phyloP scores from a whole-genome alignment of 2,329 filamentous ascomycete species.

The Teratosphaeria destructans region DNA sequence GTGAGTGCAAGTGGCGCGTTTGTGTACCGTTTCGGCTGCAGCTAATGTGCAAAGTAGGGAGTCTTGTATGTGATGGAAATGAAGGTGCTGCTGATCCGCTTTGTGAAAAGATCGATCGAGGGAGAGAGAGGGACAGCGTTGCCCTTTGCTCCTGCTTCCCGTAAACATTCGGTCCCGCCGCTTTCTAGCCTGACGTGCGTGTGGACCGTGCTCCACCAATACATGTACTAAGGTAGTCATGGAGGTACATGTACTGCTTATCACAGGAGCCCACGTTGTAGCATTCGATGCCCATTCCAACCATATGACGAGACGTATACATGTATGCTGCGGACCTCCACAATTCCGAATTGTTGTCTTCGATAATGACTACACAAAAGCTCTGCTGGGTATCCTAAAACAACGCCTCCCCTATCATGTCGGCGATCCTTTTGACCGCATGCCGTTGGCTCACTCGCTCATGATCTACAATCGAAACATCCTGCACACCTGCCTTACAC shows the following conservation, averaged over 20 bases:
- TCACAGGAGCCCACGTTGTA: not conserved
- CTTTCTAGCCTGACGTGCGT: too few relatives aligned
- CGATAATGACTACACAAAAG: not conserved
- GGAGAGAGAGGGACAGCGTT: not conserved
- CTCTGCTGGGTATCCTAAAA: constrained; percentile 2
- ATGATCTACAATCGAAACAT: not conserved
- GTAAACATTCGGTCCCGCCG: not conserved
- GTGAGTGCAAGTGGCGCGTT: not conserved
- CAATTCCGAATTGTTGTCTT: not conserved
- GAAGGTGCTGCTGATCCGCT: not conserved
- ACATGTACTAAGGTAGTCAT: too few relatives aligned
- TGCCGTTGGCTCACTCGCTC: not conserved
- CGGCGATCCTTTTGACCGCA: too few relatives aligned
- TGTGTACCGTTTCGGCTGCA: not conserved
- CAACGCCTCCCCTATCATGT: not conserved
- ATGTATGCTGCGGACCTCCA: not conserved
- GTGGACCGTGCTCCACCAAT: too few relatives aligned
- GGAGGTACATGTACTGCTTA: not conserved
- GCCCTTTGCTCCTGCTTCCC: not conserved
- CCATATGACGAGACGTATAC: too few relatives aligned
- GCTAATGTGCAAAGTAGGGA: not conserved
- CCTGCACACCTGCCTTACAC: not conserved
- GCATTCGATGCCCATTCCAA: not conserved
- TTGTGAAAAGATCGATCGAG: not conserved
- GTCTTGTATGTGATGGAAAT: not conserved